A percentile compares a stretch with the other conserved stretches of the same genome.
Evolutionary conservation across 345 rosid species (phyloP).

Genomic region (Syzygium aromaticum): DNA sequence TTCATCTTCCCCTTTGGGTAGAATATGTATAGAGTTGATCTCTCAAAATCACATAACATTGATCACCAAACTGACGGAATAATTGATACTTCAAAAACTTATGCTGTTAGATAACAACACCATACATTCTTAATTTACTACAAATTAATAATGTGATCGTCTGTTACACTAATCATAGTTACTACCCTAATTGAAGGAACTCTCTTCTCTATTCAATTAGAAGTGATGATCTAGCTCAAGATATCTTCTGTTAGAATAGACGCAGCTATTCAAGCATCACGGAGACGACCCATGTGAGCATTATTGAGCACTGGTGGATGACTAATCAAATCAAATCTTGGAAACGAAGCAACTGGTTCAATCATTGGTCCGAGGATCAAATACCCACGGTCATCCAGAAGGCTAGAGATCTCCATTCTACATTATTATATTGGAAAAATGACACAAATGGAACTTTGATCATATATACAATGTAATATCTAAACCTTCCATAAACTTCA

Average conservation of each 20-base stretch:
- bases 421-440: neutral
- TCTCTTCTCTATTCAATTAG: neutral
- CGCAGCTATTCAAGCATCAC: neutral
- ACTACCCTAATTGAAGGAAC: neutral
- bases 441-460: too few relatives aligned
- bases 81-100: neutral
- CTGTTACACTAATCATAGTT: neutral
- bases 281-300: neutral
- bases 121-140: neutral
- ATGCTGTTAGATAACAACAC: neutral
- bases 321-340: neutral
- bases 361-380: neutral
- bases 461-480: too few relatives aligned
- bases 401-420: neutral
- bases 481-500: too few relatives aligned
- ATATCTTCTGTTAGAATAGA: too few relatives aligned
- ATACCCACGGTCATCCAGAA: neutral
- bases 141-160: neutral
- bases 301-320: neutral
- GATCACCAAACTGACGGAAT: neutral
- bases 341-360: neutral
- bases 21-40: neutral
- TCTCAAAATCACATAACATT: neutral
- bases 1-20: neutral
- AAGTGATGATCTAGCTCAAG: neutral